Conservation (phyloP, 129 eudicot genomes). For the Lactuca saligna region DNA sequence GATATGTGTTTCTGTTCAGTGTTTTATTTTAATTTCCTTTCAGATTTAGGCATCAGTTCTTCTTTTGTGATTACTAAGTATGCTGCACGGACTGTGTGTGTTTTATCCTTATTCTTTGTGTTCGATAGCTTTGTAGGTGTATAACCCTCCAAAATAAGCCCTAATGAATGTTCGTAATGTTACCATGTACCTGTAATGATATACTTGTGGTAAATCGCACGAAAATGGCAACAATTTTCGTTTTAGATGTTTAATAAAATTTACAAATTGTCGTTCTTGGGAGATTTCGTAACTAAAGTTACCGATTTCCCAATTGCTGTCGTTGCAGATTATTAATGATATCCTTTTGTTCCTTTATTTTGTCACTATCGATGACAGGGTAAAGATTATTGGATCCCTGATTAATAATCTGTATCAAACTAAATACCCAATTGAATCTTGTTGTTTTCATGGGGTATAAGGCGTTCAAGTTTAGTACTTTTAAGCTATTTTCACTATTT, state of each 20-base stretch:
- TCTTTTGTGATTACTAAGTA: background rate
- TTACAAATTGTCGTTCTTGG: background rate
- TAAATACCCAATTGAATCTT: background rate
- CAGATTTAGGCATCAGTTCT: slow-evolving; percentile 9
- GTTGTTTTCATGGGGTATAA: background rate
- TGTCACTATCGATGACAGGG: background rate
- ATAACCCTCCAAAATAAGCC: slow-evolving; percentile 5
- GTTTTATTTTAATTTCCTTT: background rate
- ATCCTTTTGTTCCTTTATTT: background rate
- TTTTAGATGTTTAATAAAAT: background rate
- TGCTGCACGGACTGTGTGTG: background rate
- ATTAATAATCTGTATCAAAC: background rate
- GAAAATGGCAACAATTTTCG: slow-evolving; percentile 11
- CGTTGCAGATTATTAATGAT: slow-evolving; percentile 4
- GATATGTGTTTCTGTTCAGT: background rate
- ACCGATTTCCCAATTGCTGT: background rate
- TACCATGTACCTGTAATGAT: background rate
- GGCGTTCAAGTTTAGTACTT: background rate
- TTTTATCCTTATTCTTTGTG: background rate
- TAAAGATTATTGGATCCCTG: background rate
- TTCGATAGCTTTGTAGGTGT: background rate
- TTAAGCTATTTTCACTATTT: background rate
- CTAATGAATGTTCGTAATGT: slow-evolving; percentile 10
- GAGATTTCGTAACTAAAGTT: background rate
- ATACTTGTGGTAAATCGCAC: slow-evolving; percentile 2